Evolutionary conservation across 164 flowering plant species (phyloP).

Genomic region (Stephania japonica): DNA sequence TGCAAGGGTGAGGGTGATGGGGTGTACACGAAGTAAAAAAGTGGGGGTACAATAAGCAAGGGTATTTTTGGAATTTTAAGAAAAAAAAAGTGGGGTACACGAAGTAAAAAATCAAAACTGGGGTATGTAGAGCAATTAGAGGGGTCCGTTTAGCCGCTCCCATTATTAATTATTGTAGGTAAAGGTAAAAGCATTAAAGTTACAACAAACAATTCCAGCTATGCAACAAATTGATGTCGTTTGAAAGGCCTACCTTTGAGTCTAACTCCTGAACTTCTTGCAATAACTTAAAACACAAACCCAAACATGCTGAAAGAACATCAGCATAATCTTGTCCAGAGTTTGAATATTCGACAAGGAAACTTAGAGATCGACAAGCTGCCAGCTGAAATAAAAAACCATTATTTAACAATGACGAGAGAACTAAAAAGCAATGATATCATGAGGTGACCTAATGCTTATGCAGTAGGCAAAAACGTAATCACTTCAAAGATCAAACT

Average conservation of each 20-base stretch:
- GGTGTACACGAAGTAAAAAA: too few relatives aligned
- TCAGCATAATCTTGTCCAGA: conserved; percentile 59
- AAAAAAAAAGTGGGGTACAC: too few relatives aligned
- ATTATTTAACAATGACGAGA: background rate
- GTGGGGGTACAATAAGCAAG: too few relatives aligned
- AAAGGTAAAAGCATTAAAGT: background rate
- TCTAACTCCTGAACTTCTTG: conserved; percentile 93
- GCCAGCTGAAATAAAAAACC: conserved; percentile 57
- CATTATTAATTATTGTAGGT: too few relatives aligned
- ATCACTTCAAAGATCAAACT: background rate
- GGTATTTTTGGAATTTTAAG: too few relatives aligned
- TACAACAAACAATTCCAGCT: background rate
- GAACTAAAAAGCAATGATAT: background rate
- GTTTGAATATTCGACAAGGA: conserved; percentile 79
- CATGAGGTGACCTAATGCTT: background rate
- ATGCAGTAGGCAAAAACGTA: conserved; percentile 2
- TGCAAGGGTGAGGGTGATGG: too few relatives aligned
- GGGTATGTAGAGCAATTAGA: too few relatives aligned
- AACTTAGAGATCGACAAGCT: conserved; percentile 72
- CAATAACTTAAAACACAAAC: conserved; percentile 71
- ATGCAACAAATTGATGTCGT: background rate
- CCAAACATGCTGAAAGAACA: conserved; percentile 83
- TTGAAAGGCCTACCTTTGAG: conserved; percentile 59
- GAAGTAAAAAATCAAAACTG: too few relatives aligned
- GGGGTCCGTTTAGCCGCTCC: too few relatives aligned